Evolutionary conservation across 768 basidiomycete genomes (phyloP), one percentile per base, ranked within the genome.

Genomic region (Lepiota brunneoincarnata): DNA sequence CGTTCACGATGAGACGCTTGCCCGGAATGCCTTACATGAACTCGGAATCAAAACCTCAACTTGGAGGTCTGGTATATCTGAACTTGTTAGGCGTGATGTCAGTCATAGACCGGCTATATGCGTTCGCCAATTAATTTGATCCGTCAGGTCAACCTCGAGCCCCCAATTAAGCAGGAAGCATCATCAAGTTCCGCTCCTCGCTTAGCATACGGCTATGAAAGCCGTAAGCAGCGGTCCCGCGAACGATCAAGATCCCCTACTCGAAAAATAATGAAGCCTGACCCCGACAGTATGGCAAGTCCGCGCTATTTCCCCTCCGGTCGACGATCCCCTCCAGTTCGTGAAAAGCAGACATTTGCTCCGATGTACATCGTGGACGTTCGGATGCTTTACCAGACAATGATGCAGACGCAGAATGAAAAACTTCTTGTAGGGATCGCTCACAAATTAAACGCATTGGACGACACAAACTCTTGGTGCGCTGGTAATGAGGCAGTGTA

Each of bases 401-500:
- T 80, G n/a, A 77, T 77, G 74, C 64, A 72, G 42, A 63, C 59
- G 6, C 47, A 48, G 1, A 51, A 59, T 17, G 63, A 59, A 3
- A 56, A 53, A 17, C 18, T 43, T 24, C 31, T 64, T 9, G 60
- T 68, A 0, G 67, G 67, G 6, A 72, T 74, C 10, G 74, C 75
- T 23, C 67, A 63, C 18, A 57, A 61, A 6, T 48, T 81, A 40
- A 62, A 57, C 17, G 20, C 41, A 20, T 52, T 75, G 58, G 59
- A 66, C 0, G 64, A 71, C 28, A 66, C 62, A n/a, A 52, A 64
- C 20, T 69, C 67, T 7, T 72, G 72, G 58, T 80, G 79, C 63
- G 78, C 79, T 7, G 80, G 79, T 0, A 79, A 81, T 46, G 80
- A 82, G 60, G 76, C 77, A 31, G 68, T 69, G 80, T 80, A 58